Percentiles rank a stretch among this genome's conserved stretches.
Evolutionary conservation across 2,329 filamentous ascomycete species (phyloP).

Genomic region (Talaromyces sp.): DNA sequence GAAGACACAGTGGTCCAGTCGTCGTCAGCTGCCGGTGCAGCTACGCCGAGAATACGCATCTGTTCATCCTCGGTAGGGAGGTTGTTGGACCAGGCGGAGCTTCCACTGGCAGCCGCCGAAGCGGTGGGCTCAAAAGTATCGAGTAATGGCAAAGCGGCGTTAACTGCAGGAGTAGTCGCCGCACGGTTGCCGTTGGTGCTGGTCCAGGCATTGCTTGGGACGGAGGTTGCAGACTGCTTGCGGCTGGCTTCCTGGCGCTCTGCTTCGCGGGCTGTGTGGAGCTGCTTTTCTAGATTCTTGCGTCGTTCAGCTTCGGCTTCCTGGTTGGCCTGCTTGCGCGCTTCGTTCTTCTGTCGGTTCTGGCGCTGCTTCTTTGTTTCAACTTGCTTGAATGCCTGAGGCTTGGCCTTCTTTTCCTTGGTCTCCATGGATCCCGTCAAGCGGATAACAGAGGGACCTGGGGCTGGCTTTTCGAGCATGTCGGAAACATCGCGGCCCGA

Average conservation of each 20-base stretch:
- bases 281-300: conserved; percentile 74
- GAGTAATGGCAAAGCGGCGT: conserved; percentile 34
- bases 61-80: conserved; percentile 63
- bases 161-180: conserved; percentile 19
- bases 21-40: conserved; percentile 44
- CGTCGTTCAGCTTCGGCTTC: conserved; percentile 78
- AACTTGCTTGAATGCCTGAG: conserved; percentile 62
- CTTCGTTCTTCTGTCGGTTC: conserved; percentile 84
- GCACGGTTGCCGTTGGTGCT: conserved; percentile 28
- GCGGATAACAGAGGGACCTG: conserved; percentile 72
- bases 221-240: conserved; percentile 44
- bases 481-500: conserved; percentile 71
- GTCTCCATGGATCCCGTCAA: conserved; percentile 67
- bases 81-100: conserved; percentile 46
- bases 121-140: conserved; percentile 43
- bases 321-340: conserved; percentile 70
- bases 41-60: conserved; percentile 51
- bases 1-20: conserved; percentile 62
- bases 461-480: conserved; percentile 76
- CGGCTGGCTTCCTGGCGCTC: conserved; percentile 72
- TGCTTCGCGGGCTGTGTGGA: conserved; percentile 74
- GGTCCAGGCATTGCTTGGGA: conserved; percentile 56
- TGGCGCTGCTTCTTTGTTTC: conserved; percentile 96
- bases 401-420: conserved; percentile 57
- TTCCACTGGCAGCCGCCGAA: conserved; percentile 19